Evolutionary conservation across 2,329 filamentous ascomycete genomes (phyloP), one percentile per base, ranked within the genome.

Genomic region (Aspergillus terreus): DNA sequence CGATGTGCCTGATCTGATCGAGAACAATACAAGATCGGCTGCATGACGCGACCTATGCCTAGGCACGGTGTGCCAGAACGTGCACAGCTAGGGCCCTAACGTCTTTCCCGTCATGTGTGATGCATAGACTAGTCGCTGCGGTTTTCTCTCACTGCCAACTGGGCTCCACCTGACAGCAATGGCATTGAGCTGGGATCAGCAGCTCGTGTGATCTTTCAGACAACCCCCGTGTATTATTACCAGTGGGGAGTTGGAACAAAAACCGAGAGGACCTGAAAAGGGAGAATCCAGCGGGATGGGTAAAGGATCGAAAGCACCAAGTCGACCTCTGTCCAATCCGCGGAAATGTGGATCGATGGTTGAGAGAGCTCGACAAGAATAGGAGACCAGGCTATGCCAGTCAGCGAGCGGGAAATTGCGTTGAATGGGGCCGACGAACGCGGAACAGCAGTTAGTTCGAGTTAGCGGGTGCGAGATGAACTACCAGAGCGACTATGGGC

Each of bases 101-200:
- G 49, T 48, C 49, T 38, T 15, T n/a, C 5, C 35, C 35, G 35
- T 17, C 35, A 38, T 38, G 14, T n/a, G 27, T 30, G 27, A 49
- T 54, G 46, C 51, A 51, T 56, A 40, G 40, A 41, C 30, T 49
- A 48, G 42, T 49, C 35, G 23, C 23, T 23, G 23, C 23, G 6
- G 23, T 23, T 23, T 23, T 23, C 23, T 23, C 6, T 23, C 35
- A 38, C 14, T n/a, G 35, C 35, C 15, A 3, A 40, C 36, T 49
- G 25, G 6, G 32, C 40, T 47, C 51, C 54, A 50, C 49, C 44
- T 49, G 49, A 54, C 49, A 54, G 46, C 52, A 27, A 52, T 51
- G 35, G 43, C 42, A 49, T 49, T 40, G 42, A 47, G 49, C 52
- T 55, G 48, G 19, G 46, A 55, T 55, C 52, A 49, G 38, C 52